Evolutionary conservation across 2,329 filamentous ascomycete genomes (phyloP).

Genomic region (Trichoderma sp.): DNA sequence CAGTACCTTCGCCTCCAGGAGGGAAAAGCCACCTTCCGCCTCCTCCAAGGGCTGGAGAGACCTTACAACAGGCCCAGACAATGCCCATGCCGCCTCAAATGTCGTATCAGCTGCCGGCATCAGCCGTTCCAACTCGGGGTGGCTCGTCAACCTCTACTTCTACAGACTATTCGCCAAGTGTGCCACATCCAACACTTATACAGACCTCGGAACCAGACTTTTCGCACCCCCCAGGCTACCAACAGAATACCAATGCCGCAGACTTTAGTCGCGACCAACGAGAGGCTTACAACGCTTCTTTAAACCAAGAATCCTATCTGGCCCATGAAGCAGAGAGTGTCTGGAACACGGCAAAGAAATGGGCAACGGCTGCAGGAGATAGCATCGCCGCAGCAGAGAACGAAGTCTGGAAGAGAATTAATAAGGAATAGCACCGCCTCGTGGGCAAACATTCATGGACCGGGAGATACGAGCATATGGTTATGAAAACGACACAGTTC

Average conservation of each 20-base stretch:
- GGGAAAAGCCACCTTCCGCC: constrained; percentile 45
- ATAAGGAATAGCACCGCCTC: constrained; percentile 49
- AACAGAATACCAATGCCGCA: constrained; percentile 57
- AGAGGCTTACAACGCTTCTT: constrained; percentile 42
- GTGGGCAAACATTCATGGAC: not conserved
- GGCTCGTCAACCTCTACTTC: constrained; percentile 49
- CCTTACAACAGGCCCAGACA: constrained; percentile 40
- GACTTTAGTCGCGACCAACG: constrained; percentile 53
- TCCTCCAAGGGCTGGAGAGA: constrained; percentile 55
- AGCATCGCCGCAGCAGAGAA: constrained; percentile 60
- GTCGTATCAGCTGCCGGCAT: constrained; percentile 51
- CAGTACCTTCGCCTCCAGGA: constrained; percentile 49
- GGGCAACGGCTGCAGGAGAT: constrained; percentile 58
- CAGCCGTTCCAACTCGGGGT: constrained; percentile 45
- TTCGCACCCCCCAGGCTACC: constrained; percentile 57
- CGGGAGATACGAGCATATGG: not conserved
- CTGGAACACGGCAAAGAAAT: constrained; percentile 60
- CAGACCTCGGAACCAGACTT: constrained; percentile 35
- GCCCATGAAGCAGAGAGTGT: constrained; percentile 47
- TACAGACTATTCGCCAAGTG: constrained; percentile 33
- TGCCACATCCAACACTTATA: constrained; percentile 33
- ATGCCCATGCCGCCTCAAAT: constrained; percentile 52
- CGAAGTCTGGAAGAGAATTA: constrained; percentile 65
- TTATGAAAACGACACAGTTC: not conserved
- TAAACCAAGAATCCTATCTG: constrained; percentile 31